Percentiles rank a stretch among this genome's conserved stretches.
phyloP scores from a whole-genome alignment of 2,329 filamentous ascomycete species.

The Daldinia sp. region DNA sequence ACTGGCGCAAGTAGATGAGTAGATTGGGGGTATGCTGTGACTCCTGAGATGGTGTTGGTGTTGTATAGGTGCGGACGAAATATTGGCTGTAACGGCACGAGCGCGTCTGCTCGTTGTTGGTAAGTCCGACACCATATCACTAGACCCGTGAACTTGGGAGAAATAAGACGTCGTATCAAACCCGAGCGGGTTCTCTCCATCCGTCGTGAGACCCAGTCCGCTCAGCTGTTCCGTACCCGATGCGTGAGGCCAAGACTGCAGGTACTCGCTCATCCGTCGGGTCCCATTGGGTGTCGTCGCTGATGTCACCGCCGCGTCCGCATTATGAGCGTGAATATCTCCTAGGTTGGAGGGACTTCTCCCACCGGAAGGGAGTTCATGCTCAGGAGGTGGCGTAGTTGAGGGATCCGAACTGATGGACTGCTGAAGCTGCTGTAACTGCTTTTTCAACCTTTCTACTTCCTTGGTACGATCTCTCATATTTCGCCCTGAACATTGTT shows the following conservation, averaged over 20 bases:
- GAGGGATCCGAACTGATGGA: slow-evolving; percentile 46
- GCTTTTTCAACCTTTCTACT: slow-evolving; percentile 52
- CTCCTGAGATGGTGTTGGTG: slow-evolving; percentile 47
- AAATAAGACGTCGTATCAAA: slow-evolving; percentile 47
- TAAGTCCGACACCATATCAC: slow-evolving; percentile 46
- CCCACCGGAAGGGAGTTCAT: slow-evolving; percentile 45
- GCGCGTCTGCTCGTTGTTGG: slow-evolving; percentile 42
- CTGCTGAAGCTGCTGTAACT: slow-evolving; percentile 51
- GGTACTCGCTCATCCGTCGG: slow-evolving; percentile 47
- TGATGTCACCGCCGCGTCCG: slow-evolving; percentile 27
- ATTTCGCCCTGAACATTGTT: slow-evolving; percentile 48
- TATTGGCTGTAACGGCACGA: slow-evolving; percentile 45
- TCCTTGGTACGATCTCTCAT: slow-evolving; percentile 53
- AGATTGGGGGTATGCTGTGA: slow-evolving; percentile 50
- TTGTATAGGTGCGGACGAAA: slow-evolving; percentile 42
- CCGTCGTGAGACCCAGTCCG: slow-evolving; percentile 47
- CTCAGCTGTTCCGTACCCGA: slow-evolving; percentile 44
- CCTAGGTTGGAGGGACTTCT: slow-evolving; percentile 47
- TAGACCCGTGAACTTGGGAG: slow-evolving; percentile 42
- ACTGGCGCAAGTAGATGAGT: slow-evolving; percentile 46
- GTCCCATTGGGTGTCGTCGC: slow-evolving; percentile 41
- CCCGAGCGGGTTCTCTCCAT: slow-evolving; percentile 45
- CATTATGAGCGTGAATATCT: slow-evolving; percentile 39
- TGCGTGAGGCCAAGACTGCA: slow-evolving; percentile 48
- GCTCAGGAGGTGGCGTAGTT: slow-evolving; percentile 49